Base-by-base conservation (phyloP, 208 protist species). In the Crithidia bombi region DNA sequence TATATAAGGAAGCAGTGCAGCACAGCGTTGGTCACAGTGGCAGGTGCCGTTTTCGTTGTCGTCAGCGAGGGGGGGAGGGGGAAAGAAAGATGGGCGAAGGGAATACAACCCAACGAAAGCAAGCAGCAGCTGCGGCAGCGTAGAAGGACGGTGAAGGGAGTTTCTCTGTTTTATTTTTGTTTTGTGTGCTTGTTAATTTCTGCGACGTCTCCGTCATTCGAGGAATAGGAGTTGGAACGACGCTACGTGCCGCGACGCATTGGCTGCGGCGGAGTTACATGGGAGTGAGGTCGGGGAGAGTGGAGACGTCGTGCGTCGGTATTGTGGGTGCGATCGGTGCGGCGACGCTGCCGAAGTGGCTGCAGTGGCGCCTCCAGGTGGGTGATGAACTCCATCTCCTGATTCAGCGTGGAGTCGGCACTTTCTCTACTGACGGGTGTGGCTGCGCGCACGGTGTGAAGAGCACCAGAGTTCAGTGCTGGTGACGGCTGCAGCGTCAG, bases 281-380 rank as follows among this genome's bases (percentile, higher is more conserved):
- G n/a, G 39, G 65, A 32, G 26, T 41, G 33, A n/a, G 43, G 41
- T 25, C 57, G n/a, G 1, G 44, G 30, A 0, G 33, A 35, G 44
- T 17, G 26, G 39, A 52, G 43, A 28, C 19, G 28, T 33, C 33
- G 26, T 15, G 52, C 17, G 12, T 17, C 4, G 12, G 38, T 36
- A n/a, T 36, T 23, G 19, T 44, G 41, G 6, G 11, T 1, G 32
- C 35, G 55, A 36, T 71, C 65, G 41, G 57, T 52, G 32, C 65
- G 65, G 9, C 15, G 65, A 17, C 65, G 41, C 65, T 71, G 65
- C 11, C 65, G 65, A 25, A 39, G 41, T 23, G 65, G 65, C 65
- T 71, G 65, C 28, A 55, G 28, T 26, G 55, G 55, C 43, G 56
- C 30, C 56, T 55, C 54, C 39, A 28, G n/a, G 17, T 61, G 55